Percentiles rank a stretch among this genome's conserved stretches.
These are phyloP conservation scores for Berberis vulgaris DNA, from an alignment of 164 flowering plant genomes.

Conservation along the genomic window DNA sequence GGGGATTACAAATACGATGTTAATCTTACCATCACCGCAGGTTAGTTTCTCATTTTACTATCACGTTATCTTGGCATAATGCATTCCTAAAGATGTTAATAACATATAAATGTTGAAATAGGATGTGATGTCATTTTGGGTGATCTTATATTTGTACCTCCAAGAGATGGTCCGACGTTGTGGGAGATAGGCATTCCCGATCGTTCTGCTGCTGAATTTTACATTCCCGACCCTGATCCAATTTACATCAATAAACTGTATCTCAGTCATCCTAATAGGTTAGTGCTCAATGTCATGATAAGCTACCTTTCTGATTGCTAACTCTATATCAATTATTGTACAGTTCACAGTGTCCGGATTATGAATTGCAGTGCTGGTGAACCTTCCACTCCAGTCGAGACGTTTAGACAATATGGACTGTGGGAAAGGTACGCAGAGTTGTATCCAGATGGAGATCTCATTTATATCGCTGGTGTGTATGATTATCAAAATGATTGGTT, in stretches of 20 bases:
- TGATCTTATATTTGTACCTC: conserved; percentile 52
- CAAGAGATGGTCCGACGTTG: conserved; percentile 73
- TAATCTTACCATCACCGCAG: conserved; percentile 42
- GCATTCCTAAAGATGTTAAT: neutral
- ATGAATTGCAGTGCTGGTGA: conserved; percentile 10
- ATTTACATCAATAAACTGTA: conserved; percentile 54
- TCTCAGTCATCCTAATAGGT: conserved; percentile 60
- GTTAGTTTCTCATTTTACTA: conserved; percentile 16
- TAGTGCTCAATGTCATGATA: neutral
- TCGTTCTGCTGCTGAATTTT: conserved; percentile 73
- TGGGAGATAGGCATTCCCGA: conserved; percentile 95
- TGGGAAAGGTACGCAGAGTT: conserved; percentile 72
- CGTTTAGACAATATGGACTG: conserved; percentile 76
- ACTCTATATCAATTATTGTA: neutral
- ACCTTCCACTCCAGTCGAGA: neutral
- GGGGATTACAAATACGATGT: conserved; percentile 57
- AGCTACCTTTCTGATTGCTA: neutral
- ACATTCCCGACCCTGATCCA: conserved; percentile 66
- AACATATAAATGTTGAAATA: conserved; percentile 13
- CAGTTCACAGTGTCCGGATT: neutral
- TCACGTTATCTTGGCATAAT: neutral
- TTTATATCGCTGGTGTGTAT: conserved; percentile 45
- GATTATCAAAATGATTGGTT: conserved; percentile 68
- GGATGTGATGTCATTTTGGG: conserved; percentile 51
- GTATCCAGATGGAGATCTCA: conserved; percentile 55